Base-by-base conservation (phyloP, 768 basidiomycete species). In the Tulasnella sp. region DNA sequence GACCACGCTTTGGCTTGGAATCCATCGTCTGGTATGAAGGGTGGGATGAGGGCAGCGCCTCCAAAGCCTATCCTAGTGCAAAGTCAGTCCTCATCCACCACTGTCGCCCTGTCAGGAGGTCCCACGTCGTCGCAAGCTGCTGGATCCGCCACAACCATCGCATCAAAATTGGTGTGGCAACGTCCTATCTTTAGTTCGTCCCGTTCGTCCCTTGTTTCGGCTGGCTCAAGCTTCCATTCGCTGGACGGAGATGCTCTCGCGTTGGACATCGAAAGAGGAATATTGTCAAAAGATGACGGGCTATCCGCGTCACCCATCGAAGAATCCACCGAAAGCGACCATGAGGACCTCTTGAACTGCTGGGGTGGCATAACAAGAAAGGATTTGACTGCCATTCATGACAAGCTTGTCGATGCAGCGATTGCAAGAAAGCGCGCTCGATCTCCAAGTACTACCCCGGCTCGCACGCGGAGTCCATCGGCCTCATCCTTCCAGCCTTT, bases 141-240 rank as follows among this genome's bases (percentile, higher is more conserved):
- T n/a, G 74, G 42, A 70, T 71, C 70, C 20, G 26, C 79, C 82
- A 84, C 87, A 70, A 71, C 39, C 35, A 37, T 85, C 88, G 39
- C 86, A n/a, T 55, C 77, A 23, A 81, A 89, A 75, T 87, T 88
- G 1, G 87, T 91, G 73, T 85, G 91, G n/a, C 88, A 94, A 74
- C 90, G 91, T 48, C 90, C 92, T 5, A 84, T 92, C 23, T 88
- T 87, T 20, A 94, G 91, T 80, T 92, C 92, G 9, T 94, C 93
- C 39, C 88, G 90, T 39, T 92, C 93, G 18, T 95, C 94, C 7
- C 84, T 95, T 29, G 92, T 91, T 78, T 94, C 93, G 13, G 88
- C 87, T 46, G 93, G 94, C 20, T 95, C 94, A 3, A 95, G 94
- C 83, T 95, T 93, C 83, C 93, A 94, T 82, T 93, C 93, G 5